phyloP scores from a whole-genome alignment of 148 eudicot genomes.

The Salicornia ramosissima region DNA sequence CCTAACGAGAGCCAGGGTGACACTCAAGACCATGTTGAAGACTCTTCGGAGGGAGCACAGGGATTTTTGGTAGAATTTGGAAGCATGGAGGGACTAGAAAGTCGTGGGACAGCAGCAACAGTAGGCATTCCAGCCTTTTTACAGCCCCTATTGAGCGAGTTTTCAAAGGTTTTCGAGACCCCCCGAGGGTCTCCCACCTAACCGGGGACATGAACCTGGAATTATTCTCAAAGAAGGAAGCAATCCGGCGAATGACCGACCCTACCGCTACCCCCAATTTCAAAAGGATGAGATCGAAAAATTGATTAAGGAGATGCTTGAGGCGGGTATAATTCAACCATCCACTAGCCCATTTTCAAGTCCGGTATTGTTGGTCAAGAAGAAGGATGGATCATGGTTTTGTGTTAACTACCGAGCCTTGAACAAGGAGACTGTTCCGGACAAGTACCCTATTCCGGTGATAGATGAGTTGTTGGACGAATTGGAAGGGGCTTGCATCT shows the following conservation, averaged over 20 bases:
- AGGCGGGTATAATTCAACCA: background rate
- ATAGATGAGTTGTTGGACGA: too few relatives aligned
- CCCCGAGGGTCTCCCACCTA: too few relatives aligned
- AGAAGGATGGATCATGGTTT: conserved; percentile 1
- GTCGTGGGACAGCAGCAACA: too few relatives aligned
- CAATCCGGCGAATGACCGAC: background rate
- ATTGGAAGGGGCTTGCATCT: too few relatives aligned
- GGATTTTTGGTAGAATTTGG: background rate
- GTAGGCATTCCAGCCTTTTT: background rate
- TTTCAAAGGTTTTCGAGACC: background rate
- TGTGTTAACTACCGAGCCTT: background rate
- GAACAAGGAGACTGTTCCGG: too few relatives aligned
- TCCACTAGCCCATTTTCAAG: background rate
- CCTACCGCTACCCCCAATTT: too few relatives aligned
- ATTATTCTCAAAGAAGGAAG: background rate
- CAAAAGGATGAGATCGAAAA: too few relatives aligned
- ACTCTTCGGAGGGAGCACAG: background rate
- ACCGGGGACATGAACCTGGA: background rate
- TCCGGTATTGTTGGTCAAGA: background rate
- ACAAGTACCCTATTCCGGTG: too few relatives aligned
- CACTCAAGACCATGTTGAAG: background rate
- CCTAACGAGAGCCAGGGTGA: background rate
- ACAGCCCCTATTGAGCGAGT: background rate
- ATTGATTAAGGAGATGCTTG: too few relatives aligned
- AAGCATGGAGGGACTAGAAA: background rate